Evolutionary conservation across 2,329 filamentous ascomycete genomes (phyloP), one percentile per base, ranked within the genome.

Genomic region (Metarhizium brunneum): DNA sequence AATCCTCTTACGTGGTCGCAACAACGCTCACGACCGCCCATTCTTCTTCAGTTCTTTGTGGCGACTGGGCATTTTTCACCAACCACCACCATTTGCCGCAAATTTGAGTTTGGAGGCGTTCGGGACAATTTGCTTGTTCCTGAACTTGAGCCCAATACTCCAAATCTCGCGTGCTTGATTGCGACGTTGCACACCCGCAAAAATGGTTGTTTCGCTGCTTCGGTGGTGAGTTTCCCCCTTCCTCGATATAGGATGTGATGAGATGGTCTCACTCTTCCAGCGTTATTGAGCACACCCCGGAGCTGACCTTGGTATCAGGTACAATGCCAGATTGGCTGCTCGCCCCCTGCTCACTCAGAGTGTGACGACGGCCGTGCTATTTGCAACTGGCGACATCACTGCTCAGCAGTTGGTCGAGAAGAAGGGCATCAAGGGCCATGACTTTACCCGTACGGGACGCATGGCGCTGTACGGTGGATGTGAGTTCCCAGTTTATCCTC

Each of bases 361-460:
- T 69, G 76, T 96, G 64, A 95, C 91, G 56, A 96, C 92, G 43
- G 88, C 90, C 51, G 81, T 97, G 57, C 85, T 99, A 60, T 99
- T 97, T 70, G 92, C 88, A 57, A 89, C 91, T 14, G 94, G 94
- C 65, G 94, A 99, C 74, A 79, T 87, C 58, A 85, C 95, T 62
- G 90, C 94, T 42, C 94, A 99, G 73, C 92, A 97, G 74, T 78
- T 84, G 40, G 88, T 99, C 57, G 92, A 97, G 74, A 86, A 84
- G 70, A 85, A 81, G 65, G 92, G 91, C 18, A 62, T 88, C 30
- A 74, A 86, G 63, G 87, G 88, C 61, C 92, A 99, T 70, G 87
- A 92, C 66, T 63, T 84, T 42, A 74, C 75, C 32, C 82, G 89
- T 54, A 92, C 88, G 35, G 85, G 79, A 11, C 85, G 89, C 64